phyloP scores from a whole-genome alignment of 345 rosid genomes.

The Cardiospermum halicacabum region DNA sequence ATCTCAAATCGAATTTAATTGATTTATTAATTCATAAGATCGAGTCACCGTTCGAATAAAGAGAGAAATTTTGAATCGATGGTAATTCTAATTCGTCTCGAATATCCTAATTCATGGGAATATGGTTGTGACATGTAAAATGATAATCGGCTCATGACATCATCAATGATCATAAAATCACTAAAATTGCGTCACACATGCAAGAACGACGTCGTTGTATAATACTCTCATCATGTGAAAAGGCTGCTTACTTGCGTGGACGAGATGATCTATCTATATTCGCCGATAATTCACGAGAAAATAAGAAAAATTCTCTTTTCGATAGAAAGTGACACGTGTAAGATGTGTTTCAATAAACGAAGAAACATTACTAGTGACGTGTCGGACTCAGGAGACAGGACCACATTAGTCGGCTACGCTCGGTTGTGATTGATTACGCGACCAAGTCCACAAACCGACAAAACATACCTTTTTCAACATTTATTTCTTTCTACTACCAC shows the following conservation, averaged over 20 bases:
- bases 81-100: too few relatives aligned
- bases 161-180: slow-evolving; percentile 1
- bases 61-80: too few relatives aligned
- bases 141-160: neutral
- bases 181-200: neutral
- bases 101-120: too few relatives aligned
- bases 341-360: neutral
- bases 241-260: neutral
- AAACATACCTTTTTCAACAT: slow-evolving; percentile 40
- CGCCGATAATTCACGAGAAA: slow-evolving; percentile 18
- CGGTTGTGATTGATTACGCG: slow-evolving; percentile 16
- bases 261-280: neutral
- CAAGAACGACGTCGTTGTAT: slow-evolving; percentile 2
- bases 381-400: slow-evolving; percentile 31
- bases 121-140: too few relatives aligned
- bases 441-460: slow-evolving; percentile 37
- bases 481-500: too few relatives aligned
- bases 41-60: too few relatives aligned
- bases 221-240: neutral
- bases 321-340: slow-evolving; percentile 27
- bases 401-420: slow-evolving; percentile 49
- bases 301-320: neutral
- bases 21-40: too few relatives aligned
- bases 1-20: too few relatives aligned
- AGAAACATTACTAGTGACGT: slow-evolving; percentile 20